A percentile compares a stretch with the other conserved stretches of the same genome.
phyloP scores from a whole-genome alignment of 2,329 filamentous ascomycete species.

The Cephalotrichum gorgonifer region DNA sequence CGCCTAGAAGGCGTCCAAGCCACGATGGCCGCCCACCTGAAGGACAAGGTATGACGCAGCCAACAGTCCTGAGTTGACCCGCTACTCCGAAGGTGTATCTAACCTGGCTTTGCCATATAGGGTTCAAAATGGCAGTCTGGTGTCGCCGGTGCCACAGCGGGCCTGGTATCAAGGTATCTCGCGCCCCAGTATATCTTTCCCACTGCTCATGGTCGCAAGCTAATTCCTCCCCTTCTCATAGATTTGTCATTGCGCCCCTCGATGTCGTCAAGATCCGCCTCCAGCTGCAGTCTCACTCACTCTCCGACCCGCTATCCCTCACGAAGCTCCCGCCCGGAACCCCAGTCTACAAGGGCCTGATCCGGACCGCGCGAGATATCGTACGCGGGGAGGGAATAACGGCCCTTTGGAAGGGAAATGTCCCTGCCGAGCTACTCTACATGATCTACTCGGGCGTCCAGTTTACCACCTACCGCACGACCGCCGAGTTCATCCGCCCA shows the following conservation, averaged over 20 bases:
- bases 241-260: constrained; percentile 88
- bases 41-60: constrained; percentile 10
- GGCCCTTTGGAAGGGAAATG: constrained; percentile 93
- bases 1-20: not conserved
- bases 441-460: constrained; percentile 82
- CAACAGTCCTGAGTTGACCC: not conserved
- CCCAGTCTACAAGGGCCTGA: constrained; percentile 57
- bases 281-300: constrained; percentile 81
- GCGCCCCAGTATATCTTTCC: not conserved
- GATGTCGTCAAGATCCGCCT: constrained; percentile 98
- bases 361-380: constrained; percentile 68
- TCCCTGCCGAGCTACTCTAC: constrained; percentile 91
- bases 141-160: constrained; percentile 53
- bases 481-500: constrained; percentile 55
- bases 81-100: not conserved
- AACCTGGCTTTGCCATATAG: constrained; percentile 17
- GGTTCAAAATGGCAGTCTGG: constrained; percentile 47
- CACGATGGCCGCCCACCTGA: constrained; percentile 5
- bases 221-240: constrained; percentile 18
- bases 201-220: constrained; percentile 8
- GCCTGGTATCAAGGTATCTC: constrained; percentile 74
- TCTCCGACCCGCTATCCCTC: constrained; percentile 60
- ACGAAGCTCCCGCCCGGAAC: constrained; percentile 34
- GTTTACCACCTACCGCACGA: constrained; percentile 77
- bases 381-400: constrained; percentile 71